A percentile compares a stretch with the other conserved stretches of the same genome.
These are phyloP conservation scores for Hymenoscyphus albidus DNA, from an alignment of 2,329 filamentous ascomycete species.

Conservation along the genomic window DNA sequence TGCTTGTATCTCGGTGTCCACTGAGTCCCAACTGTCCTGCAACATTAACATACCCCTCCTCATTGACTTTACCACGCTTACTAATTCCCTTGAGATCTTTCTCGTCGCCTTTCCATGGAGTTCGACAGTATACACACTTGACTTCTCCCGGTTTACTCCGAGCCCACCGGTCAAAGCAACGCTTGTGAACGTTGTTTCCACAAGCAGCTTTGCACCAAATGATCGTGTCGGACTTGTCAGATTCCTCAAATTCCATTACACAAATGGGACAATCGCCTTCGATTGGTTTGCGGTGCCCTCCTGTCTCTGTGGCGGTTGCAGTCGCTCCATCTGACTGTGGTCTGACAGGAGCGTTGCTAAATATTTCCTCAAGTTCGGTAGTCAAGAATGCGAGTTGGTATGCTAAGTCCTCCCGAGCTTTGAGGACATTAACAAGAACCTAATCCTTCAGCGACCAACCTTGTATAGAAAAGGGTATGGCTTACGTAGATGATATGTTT, in stretches of 20 bases:
- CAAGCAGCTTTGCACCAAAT: conserved; percentile 58
- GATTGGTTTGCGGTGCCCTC: conserved; percentile 52
- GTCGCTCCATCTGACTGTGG: conserved; percentile 38
- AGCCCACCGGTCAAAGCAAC: conserved; percentile 54
- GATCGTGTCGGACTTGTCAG: conserved; percentile 38
- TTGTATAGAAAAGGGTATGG: conserved; percentile 6
- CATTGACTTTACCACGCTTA: conserved; percentile 37
- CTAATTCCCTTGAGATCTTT: conserved; percentile 41
- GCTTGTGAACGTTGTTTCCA: conserved; percentile 55
- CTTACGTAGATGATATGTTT: conserved; percentile 59
- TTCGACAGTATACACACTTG: conserved; percentile 60
- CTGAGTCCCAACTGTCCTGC: conserved; percentile 58
- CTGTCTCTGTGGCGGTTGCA: conserved; percentile 37
- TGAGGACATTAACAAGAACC: conserved; percentile 55
- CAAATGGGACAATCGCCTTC: conserved; percentile 63
- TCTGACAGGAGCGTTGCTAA: conserved; percentile 48
- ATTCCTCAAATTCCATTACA: conserved; percentile 50
- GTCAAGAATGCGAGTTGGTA: conserved; percentile 59
- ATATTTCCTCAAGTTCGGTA: conserved; percentile 53
- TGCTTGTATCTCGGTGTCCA: conserved; percentile 43
- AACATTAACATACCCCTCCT: conserved; percentile 60
- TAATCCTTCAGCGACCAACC: conserved; percentile 19
- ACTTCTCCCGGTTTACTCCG: conserved; percentile 43
- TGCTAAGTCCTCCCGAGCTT: conserved; percentile 50
- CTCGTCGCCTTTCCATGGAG: conserved; percentile 49